Conservation (phyloP, 2,329 filamentous ascomycete species). For the Ophiostoma quercus region DNA sequence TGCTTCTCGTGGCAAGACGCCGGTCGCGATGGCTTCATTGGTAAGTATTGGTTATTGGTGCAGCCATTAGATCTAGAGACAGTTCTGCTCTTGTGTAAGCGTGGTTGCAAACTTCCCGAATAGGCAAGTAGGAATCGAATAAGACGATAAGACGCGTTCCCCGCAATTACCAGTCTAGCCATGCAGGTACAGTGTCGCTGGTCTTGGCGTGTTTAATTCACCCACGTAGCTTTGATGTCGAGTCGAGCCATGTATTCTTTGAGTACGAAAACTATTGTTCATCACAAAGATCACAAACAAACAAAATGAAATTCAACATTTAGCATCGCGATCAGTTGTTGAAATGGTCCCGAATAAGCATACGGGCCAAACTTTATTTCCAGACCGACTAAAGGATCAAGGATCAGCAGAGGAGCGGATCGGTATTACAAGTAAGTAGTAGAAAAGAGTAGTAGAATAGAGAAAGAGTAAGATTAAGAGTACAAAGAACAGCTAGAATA, state of each 20-base stretch:
- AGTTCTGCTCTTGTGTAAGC: neutral
- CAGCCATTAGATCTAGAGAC: neutral
- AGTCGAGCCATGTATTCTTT: no score
- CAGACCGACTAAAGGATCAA: neutral
- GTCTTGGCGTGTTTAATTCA: no score
- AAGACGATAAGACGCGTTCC: neutral
- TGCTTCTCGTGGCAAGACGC: neutral
- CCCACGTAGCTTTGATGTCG: no score
- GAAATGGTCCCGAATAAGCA: neutral
- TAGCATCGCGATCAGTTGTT: no score
- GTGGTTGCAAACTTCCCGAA: conserved; percentile 18
- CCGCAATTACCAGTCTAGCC: neutral
- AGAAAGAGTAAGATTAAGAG: no score
- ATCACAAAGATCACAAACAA: no score
- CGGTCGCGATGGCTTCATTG: neutral
- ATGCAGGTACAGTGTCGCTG: neutral
- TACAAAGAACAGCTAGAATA: neutral
- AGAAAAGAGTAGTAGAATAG: no score
- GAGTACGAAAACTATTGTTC: no score
- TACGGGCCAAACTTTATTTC: neutral
- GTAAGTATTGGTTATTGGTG: neutral
- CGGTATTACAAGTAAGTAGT: no score
- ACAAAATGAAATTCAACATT: no score
- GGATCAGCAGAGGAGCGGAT: neutral
- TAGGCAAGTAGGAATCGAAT: conserved; percentile 18